Conservation (phyloP, 2,329 filamentous ascomycete genomes). For the Magnaporthiopsis rhizophila region DNA sequence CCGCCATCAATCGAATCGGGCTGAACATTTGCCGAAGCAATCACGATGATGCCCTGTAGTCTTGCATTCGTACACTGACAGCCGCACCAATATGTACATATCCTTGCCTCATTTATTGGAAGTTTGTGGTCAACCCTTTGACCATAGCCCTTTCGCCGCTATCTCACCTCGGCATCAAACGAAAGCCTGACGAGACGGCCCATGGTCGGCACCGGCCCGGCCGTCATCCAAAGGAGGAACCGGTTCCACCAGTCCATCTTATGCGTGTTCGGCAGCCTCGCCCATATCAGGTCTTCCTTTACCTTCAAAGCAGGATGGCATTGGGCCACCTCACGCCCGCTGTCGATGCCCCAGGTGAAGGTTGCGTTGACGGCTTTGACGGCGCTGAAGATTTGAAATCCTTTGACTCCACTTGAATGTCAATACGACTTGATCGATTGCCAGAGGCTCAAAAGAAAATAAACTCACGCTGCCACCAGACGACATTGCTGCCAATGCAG, state of each 20-base stretch:
- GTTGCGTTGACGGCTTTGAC: slow-evolving; percentile 5
- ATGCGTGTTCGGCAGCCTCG: slow-evolving; percentile 1
- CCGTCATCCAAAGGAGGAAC: slow-evolving; percentile 6
- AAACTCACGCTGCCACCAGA: slow-evolving; percentile 7
- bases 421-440: not conserved
- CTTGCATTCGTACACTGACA: too few species aligned
- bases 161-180: not conserved
- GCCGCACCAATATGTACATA: too few species aligned
- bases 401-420: not conserved
- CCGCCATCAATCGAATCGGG: too few species aligned
- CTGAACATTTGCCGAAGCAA: too few species aligned
- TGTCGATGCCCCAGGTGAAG: slow-evolving; percentile 7
- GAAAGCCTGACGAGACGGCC: slow-evolving; percentile 4
- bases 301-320: slow-evolving; percentile 3
- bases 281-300: slow-evolving; percentile 2
- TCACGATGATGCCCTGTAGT: too few species aligned
- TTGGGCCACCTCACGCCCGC: not conserved
- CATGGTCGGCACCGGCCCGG: slow-evolving; percentile 4
- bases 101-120: too few species aligned
- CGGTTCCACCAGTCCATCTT: slow-evolving; percentile 7
- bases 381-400: not conserved
- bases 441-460: too few species aligned
- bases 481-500: not conserved
- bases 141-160: too few species aligned
- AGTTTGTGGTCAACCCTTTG: too few species aligned